Evolutionary conservation across 1,139 yeast genomes (phyloP), one percentile per base, ranked within the genome.

Genomic region (Wickerhamomyces sp.): DNA sequence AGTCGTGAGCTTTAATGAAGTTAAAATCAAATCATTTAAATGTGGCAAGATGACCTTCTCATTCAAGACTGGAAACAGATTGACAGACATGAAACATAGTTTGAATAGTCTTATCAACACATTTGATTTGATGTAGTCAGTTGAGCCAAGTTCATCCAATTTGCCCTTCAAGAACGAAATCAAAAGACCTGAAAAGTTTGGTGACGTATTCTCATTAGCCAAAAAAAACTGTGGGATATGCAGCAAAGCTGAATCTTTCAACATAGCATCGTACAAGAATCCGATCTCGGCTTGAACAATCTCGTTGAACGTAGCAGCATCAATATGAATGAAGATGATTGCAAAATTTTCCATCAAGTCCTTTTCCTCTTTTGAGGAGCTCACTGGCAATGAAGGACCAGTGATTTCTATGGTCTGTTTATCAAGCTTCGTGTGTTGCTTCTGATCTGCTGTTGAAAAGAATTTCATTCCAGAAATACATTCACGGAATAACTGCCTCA

Each of bases 291-390:
- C 75, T 51, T 84, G 88, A 10, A 91, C 84, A 53, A 93, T 84
- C 65, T 94, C 99, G 62, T 89, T 91, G 64, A 94, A 94, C 1
- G 97, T 87, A 1, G 98, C 93, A 23, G 96, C 94, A 59, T 94
- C 99, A 46, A 94, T 78, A 62, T 90, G 96, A 57, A 90, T 88
- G 64, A 89, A 94, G 55, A 93, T 88, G 2, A 96, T 86, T 0
- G 97, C 97, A 62, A 94, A 82, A 2, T 91, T 85, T 62, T 94
- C 99, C 96, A 93, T 90, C 49, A 91, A 72, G 56, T 94, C 99
- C 57, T 93, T 90, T 52, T 91, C 97, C 60, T 91, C 98, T 55
- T 89, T 90, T 1, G 95, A 83, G 1, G 95, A 86, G 3, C 91
- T 81, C 7, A 87, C 85, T 6, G 96, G 95, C 41, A 87, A 67